Evolutionary conservation across 2,329 filamentous ascomycete genomes (phyloP).

Genomic region (Colletotrichum aenigma): DNA sequence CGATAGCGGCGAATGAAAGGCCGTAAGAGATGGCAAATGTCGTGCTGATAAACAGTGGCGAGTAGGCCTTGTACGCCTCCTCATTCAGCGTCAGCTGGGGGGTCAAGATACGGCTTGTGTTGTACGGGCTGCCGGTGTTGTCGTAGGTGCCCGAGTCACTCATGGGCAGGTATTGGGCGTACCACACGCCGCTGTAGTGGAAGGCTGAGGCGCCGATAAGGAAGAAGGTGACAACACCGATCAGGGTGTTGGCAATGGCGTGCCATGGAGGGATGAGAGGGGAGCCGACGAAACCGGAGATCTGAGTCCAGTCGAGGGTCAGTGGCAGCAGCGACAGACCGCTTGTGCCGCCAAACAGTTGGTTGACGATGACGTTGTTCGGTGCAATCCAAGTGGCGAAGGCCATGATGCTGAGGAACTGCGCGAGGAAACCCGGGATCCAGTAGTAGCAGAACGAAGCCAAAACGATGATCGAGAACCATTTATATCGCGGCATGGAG

Average conservation of each 20-base stretch:
- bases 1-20: conserved; percentile 73
- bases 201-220: conserved; percentile 62
- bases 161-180: conserved; percentile 68
- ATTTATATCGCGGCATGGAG: conserved; percentile 67
- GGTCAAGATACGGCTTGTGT: conserved; percentile 68
- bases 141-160: conserved; percentile 74
- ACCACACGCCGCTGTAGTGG: conserved; percentile 72
- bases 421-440: conserved; percentile 71
- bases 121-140: conserved; percentile 68
- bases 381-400: conserved; percentile 76
- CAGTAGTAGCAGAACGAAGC: conserved; percentile 70
- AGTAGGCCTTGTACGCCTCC: conserved; percentile 69
- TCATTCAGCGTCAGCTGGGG: conserved; percentile 66
- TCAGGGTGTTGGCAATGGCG: conserved; percentile 74
- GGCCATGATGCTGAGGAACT: conserved; percentile 73
- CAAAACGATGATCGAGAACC: conserved; percentile 64
- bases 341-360: conserved; percentile 72
- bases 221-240: conserved; percentile 70
- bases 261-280: conserved; percentile 75
- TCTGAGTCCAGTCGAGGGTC: conserved; percentile 79
- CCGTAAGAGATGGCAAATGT: conserved; percentile 75
- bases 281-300: conserved; percentile 70
- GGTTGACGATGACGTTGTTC: conserved; percentile 70
- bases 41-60: conserved; percentile 72
- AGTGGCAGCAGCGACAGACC: conserved; percentile 73